Conservation (phyloP, 139 green algal species). For the Auxenochlorella protothecoides region DNA sequence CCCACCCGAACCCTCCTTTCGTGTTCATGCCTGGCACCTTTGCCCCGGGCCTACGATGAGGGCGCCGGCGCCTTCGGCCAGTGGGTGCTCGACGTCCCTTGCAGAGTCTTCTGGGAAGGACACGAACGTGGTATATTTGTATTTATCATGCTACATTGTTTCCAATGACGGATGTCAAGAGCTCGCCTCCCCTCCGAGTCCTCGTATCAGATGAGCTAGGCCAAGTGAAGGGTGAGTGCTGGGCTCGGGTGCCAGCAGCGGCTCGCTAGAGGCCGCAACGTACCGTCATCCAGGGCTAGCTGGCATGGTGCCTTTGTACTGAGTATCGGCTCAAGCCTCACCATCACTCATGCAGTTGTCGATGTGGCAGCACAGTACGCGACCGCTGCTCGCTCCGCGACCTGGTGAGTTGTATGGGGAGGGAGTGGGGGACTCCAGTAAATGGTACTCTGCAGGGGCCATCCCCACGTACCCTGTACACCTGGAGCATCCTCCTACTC, state of each 20-base stretch:
- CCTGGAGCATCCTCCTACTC: not conserved
- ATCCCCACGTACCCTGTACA: not conserved
- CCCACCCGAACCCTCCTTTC: not conserved
- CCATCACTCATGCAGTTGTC: conserved; percentile 13
- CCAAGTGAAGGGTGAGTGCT: conserved; percentile 13
- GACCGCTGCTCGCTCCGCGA: not conserved
- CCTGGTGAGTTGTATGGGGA: too few relatives aligned
- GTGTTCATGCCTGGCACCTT: conserved; percentile 5
- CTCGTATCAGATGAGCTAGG: conserved; percentile 17
- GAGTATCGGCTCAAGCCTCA: not conserved
- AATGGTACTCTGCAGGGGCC: too few relatives aligned
- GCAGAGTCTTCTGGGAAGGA: not conserved
- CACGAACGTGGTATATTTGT: not conserved
- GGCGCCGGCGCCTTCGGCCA: not conserved
- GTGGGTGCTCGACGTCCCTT: not conserved
- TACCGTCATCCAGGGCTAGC: too few relatives aligned
- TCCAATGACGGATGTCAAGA: not conserved
- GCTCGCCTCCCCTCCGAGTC: conserved; percentile 9
- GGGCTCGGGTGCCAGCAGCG: not conserved
- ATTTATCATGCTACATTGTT: conserved; percentile 1
- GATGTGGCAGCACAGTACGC: not conserved
- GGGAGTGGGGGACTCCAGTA: too few relatives aligned
- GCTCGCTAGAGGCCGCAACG: not conserved
- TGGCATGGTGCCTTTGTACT: not conserved
- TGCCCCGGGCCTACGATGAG: not conserved